Evolutionary conservation across 2,329 filamentous ascomycete genomes (phyloP), one percentile per base, ranked within the genome.

Genomic region (Fusarium aywerte): DNA sequence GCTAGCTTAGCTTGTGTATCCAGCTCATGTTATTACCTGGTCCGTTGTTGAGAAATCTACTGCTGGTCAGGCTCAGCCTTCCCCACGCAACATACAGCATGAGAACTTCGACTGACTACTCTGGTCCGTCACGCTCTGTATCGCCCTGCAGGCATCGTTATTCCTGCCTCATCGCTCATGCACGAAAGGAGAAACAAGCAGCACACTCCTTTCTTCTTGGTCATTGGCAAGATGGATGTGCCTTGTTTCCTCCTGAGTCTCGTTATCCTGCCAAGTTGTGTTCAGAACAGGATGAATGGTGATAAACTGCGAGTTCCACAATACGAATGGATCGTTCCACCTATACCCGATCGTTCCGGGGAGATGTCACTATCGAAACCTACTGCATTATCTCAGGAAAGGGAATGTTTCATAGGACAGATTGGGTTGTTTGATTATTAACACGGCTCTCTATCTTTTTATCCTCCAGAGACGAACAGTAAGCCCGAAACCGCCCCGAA

Each of bases 381-480:
- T 9, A 31, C 32, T 51, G 27, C 6, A 18, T 39, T 21, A 27
- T 53, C 9, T 35, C 18, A 18, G 25, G 27, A 16, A n/a, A 15
- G 40, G 16, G 27, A 36, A 9, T 53, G 29, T 33, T 42, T 61
- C 44, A n/a, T 68, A 47, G 45, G 50, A 55, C 57, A 39, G 29
- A 25, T 18, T 18, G 60, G 20, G 50, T 48, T 32, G 32, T 47
- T 32, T 32, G 38, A 33, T 43, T 67, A 47, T 20, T 25, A 36
- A 35, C 8, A 52, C 31, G 36, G n/a, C 36, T 20, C 18, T 36
- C 43, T 7, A 23, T 20, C 27, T 16, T 38, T n/a, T 38, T n/a
- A 36, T 23, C 40, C 36, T 25, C 40, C n/a, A 31, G 31, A 39
- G 42, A 44, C 38, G 15, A 55, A 49, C 44, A 60, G 7, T 18